Percentiles rank a stretch among this genome's conserved stretches.
phyloP scores from a whole-genome alignment of 73 alveolate species.

The Tetrahymena borealis region DNA sequence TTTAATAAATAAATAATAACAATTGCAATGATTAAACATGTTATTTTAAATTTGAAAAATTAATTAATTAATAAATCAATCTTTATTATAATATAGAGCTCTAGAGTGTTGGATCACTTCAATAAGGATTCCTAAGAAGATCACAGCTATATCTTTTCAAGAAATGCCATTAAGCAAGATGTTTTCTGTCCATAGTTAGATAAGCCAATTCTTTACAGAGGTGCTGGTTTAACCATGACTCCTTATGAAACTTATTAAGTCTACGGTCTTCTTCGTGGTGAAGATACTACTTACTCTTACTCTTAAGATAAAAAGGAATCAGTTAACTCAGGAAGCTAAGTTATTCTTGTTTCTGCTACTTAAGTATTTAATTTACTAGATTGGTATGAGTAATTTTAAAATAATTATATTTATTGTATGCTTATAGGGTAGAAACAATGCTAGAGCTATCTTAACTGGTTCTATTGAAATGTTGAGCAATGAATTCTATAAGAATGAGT shows the following conservation, averaged over 20 bases:
- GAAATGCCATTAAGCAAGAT: background rate
- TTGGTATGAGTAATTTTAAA: background rate
- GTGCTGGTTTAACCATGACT: slow-evolving; percentile 34
- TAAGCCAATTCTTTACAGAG: slow-evolving; percentile 17
- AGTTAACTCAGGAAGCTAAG: background rate
- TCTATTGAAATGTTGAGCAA: slow-evolving; percentile 24
- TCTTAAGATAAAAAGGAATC: background rate
- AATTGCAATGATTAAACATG: no score
- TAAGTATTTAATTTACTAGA: background rate
- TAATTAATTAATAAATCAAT: background rate
- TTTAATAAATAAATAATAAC: no score
- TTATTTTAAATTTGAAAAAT: no score
- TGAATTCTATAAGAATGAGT: slow-evolving; percentile 7
- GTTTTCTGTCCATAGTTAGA: background rate
- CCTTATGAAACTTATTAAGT: slow-evolving; percentile 39
- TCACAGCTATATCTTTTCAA: background rate
- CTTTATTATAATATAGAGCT: background rate
- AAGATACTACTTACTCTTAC: slow-evolving; percentile 32
- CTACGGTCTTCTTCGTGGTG: slow-evolving; percentile 39
- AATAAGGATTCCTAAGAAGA: slow-evolving; percentile 3
- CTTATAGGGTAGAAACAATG: slow-evolving; percentile 38
- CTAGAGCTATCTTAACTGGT: slow-evolving; percentile 39
- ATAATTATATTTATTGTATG: background rate
- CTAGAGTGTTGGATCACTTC: slow-evolving; percentile 25
- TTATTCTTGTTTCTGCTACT: slow-evolving; percentile 36